Percentiles rank a stretch among this genome's conserved stretches.
Evolutionary conservation across 1,284 basidiomycete genomes (phyloP).

Genomic region (Rhodotorula sp.): DNA sequence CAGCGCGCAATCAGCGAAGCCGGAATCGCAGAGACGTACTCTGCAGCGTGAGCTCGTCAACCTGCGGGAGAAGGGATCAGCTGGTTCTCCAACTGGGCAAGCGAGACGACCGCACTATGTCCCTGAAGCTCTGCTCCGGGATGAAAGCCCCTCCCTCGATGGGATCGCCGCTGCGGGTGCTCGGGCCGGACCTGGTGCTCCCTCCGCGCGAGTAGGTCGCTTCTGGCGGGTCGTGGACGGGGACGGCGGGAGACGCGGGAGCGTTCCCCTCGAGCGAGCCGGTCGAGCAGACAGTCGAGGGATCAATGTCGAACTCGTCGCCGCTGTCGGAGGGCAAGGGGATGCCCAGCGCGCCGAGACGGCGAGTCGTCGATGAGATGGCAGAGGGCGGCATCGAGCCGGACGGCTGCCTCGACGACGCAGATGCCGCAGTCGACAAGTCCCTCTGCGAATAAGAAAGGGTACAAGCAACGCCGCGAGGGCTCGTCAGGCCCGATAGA

Average conservation of each 20-base stretch:
- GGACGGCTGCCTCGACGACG: not conserved
- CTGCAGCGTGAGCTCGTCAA: conserved; percentile 33
- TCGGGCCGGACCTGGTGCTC: conserved; percentile 17
- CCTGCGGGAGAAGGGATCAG: conserved; percentile 7
- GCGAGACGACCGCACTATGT: conserved; percentile 17
- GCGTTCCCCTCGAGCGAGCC: conserved; percentile 26
- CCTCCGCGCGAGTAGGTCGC: conserved; percentile 21
- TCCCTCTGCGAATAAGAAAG: not conserved
- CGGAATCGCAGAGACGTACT: conserved; percentile 1
- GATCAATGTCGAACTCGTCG: not conserved
- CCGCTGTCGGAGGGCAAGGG: conserved; percentile 25
- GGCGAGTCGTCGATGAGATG: not conserved
- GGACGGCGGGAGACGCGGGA: conserved; percentile 9
- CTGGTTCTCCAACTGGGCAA: rapidly evolving
- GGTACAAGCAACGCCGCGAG: no score
- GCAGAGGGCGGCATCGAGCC: not conserved
- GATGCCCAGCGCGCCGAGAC: conserved; percentile 31
- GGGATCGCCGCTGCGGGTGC: not conserved
- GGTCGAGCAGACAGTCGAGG: conserved; percentile 8
- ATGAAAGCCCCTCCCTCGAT: conserved; percentile 6
- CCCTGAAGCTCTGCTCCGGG: conserved; percentile 27
- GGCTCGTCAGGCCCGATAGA: not conserved
- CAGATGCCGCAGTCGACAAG: not conserved
- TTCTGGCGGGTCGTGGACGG: conserved; percentile 2
- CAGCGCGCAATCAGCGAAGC: no score